Evolutionary conservation across 768 basidiomycete genomes (phyloP).

Genomic region (Xerocomellus amylosporus): DNA sequence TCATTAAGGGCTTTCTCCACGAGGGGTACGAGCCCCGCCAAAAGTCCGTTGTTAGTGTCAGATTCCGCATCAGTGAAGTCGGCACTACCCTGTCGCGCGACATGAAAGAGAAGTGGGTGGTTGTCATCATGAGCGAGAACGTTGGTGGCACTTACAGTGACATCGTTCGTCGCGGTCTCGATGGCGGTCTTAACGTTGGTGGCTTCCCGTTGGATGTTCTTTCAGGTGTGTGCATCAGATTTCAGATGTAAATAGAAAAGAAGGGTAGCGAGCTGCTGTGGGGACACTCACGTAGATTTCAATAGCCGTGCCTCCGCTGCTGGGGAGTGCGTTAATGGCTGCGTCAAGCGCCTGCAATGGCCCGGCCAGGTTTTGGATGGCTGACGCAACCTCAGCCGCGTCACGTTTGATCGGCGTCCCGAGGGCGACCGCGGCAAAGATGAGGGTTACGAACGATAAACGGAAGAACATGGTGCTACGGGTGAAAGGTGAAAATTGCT

Average conservation of each 20-base stretch:
- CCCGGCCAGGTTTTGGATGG: background rate
- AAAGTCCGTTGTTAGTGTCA: fast-evolving
- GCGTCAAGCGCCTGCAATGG: background rate
- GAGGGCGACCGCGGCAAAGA: slow-evolving; percentile 9
- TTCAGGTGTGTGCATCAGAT: background rate
- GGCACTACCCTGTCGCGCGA: background rate
- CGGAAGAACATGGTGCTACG: slow-evolving; percentile 9
- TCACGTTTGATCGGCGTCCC: slow-evolving; percentile 12
- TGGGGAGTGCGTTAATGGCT: background rate
- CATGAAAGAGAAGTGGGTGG: too few relatives aligned
- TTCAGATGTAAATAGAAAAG: background rate
- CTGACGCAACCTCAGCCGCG: background rate
- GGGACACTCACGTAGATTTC: background rate
- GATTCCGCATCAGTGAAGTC: background rate
- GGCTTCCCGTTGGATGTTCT: background rate
- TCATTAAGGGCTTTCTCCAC: background rate
- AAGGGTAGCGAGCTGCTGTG: background rate
- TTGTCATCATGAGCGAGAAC: background rate
- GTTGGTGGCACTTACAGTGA: background rate
- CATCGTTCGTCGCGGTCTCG: background rate
- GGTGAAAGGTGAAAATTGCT: background rate
- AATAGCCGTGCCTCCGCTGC: fast-evolving
- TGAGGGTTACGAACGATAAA: slow-evolving; percentile 7
- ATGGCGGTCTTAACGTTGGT: fast-evolving
- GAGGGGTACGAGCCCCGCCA: fast-evolving